Evolutionary conservation across 2,329 filamentous ascomycete species (phyloP).

Genomic region (Hypoxylon sp.): DNA sequence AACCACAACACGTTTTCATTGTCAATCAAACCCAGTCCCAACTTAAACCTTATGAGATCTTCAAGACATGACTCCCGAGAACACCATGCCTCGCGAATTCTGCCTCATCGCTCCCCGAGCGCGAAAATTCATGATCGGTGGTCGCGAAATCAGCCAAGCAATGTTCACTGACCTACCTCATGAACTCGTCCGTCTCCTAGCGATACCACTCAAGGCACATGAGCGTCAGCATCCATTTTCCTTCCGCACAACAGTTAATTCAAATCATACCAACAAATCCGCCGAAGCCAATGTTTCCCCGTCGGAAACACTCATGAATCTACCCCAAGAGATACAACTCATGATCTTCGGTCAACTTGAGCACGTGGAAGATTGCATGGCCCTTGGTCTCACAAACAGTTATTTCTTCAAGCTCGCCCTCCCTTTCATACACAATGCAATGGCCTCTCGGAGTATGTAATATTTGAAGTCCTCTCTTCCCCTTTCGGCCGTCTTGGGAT

Average conservation of each 20-base stretch:
- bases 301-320: neutral
- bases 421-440: slow-evolving; percentile 32
- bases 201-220: slow-evolving; percentile 1
- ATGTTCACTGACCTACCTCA: too few relatives aligned
- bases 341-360: slow-evolving; percentile 33
- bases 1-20: too few relatives aligned
- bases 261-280: neutral
- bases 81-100: too few relatives aligned
- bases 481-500: neutral
- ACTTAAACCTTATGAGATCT: too few relatives aligned
- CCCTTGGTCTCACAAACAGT: slow-evolving; percentile 26
- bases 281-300: neutral
- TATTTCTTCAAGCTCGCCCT: slow-evolving; percentile 32
- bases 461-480: neutral
- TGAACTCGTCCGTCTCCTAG: neutral
- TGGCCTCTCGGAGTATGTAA: slow-evolving; percentile 29
- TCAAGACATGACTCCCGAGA: too few relatives aligned
- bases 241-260: neutral
- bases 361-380: slow-evolving; percentile 14
- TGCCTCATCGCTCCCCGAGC: too few relatives aligned
- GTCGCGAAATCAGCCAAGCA: neutral
- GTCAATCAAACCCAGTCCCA: too few relatives aligned
- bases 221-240: neutral
- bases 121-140: too few relatives aligned
- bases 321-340: slow-evolving; percentile 32